phyloP scores from a whole-genome alignment of 179 eudicot genomes.

The Spergularia azorica region DNA sequence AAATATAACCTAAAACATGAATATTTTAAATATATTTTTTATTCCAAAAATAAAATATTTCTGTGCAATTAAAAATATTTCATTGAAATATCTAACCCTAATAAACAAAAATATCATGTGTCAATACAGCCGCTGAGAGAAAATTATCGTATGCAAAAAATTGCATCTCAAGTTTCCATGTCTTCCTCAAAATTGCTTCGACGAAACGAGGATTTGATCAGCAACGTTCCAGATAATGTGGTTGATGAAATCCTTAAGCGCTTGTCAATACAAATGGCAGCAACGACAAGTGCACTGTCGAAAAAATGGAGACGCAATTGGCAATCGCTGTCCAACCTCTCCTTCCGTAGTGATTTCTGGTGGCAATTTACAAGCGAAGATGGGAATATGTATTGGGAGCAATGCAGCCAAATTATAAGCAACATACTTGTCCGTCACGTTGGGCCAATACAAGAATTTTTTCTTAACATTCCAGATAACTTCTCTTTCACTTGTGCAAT shows the following conservation, averaged over 20 bases:
- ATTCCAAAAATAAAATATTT: no score
- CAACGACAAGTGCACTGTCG: not conserved
- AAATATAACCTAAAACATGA: no score
- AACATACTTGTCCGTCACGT: conserved; percentile 5
- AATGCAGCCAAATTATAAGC: not conserved
- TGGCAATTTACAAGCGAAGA: not conserved
- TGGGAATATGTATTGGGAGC: not conserved
- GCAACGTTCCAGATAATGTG: not conserved
- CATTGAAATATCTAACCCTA: no score
- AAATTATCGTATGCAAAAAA: no score
- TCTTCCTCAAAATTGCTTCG: not conserved
- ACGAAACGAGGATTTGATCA: not conserved
- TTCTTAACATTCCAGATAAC: not conserved
- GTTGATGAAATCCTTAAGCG: not conserved
- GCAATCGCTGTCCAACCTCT: not conserved
- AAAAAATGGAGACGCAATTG: not conserved
- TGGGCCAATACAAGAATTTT: not conserved
- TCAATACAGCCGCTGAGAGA: no score
- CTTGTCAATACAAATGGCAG: not conserved
- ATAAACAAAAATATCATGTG: no score
- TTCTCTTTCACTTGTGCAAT: no score
- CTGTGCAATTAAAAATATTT: no score
- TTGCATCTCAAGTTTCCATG: not conserved
- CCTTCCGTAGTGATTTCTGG: not conserved
- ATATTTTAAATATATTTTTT: no score